Evolutionary conservation across 345 rosid species (phyloP).

Genomic region (Draba incana): DNA sequence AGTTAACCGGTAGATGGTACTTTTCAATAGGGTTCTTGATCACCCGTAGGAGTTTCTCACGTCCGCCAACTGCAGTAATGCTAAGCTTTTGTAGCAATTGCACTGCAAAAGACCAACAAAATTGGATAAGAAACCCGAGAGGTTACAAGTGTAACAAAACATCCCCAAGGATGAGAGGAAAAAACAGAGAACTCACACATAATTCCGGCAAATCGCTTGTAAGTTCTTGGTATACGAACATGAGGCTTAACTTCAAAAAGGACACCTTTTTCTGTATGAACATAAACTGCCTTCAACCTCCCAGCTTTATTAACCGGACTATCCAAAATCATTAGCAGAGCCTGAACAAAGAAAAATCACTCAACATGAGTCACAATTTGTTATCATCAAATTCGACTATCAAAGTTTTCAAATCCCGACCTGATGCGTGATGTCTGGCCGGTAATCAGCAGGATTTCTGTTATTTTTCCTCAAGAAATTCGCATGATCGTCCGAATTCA

Average conservation of each 20-base stretch:
- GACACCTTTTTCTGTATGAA: conserved; percentile 83
- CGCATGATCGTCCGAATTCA: conserved; percentile 87
- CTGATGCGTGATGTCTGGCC: conserved; percentile 90
- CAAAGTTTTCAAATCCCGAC: conserved; percentile 33
- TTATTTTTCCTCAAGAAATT: conserved; percentile 73
- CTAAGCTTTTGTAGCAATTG: conserved; percentile 84
- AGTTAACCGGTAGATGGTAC: conserved; percentile 60
- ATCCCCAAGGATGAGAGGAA: background rate
- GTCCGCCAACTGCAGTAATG: conserved; percentile 70
- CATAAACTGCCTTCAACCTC: conserved; percentile 73
- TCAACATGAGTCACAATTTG: conserved; percentile 10
- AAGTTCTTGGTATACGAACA: conserved; percentile 89
- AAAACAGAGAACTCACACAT: conserved; percentile 61
- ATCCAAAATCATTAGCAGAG: conserved; percentile 74
- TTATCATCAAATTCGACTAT: background rate
- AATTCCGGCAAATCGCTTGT: conserved; percentile 76
- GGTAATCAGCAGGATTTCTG: conserved; percentile 76
- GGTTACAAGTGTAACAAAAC: conserved; percentile 3
- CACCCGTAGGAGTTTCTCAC: conserved; percentile 79
- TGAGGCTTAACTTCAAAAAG: conserved; percentile 86
- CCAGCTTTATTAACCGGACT: conserved; percentile 92
- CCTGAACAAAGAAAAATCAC: conserved; percentile 47
- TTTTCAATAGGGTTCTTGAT: conserved; percentile 76
- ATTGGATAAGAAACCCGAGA: conserved; percentile 2
- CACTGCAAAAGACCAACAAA: conserved; percentile 52